These are phyloP conservation scores for Thielaviopsis musarum DNA, from an alignment of 2,329 filamentous ascomycete genomes.

Conservation along the genomic window DNA sequence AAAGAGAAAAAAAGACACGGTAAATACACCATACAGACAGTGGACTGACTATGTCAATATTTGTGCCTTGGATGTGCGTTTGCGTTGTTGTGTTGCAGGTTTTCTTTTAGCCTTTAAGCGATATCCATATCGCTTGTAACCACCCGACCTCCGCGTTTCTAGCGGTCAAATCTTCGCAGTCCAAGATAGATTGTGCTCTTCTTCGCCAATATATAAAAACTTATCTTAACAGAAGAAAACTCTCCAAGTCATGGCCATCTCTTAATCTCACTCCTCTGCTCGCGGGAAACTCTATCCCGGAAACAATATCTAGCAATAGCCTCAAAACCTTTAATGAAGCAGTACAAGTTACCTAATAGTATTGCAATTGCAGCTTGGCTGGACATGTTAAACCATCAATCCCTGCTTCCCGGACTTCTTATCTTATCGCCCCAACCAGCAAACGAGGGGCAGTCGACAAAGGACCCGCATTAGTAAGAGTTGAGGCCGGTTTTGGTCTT, in stretches of 20 bases:
- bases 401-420: background rate
- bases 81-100: background rate
- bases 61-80: too few species aligned
- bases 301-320: background rate
- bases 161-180: background rate
- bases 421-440: background rate
- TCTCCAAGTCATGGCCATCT: background rate
- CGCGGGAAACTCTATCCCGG: background rate
- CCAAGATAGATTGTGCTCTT: background rate
- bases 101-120: background rate
- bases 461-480: background rate
- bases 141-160: background rate
- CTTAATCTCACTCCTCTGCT: background rate
- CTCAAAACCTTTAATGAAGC: background rate
- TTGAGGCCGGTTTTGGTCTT: background rate
- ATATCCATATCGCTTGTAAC: background rate
- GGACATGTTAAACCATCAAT: background rate
- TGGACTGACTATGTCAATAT: too few species aligned
- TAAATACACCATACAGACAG: too few species aligned
- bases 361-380: background rate
- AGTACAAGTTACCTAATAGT: background rate
- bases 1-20: too few species aligned
- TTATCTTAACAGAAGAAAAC: background rate
- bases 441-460: background rate
- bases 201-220: background rate